phyloP scores from a whole-genome alignment of 192 early-diverging fungal genomes.

The Backusella parvicylindrica region DNA sequence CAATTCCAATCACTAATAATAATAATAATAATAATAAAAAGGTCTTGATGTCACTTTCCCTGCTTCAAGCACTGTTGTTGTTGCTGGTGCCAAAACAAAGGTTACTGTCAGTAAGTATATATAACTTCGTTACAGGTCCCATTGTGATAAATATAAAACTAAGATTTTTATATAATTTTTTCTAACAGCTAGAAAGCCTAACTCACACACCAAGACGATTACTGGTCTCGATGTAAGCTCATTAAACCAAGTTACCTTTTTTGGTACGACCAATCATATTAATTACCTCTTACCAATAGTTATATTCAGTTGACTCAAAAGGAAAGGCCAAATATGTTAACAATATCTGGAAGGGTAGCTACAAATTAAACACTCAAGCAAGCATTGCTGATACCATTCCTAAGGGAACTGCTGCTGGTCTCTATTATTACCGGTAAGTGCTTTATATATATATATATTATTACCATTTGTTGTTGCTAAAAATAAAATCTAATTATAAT shows the following conservation, averaged over 20 bases:
- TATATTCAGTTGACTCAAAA: conserved; percentile 18
- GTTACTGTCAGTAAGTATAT: conserved; percentile 26
- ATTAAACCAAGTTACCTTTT: background rate
- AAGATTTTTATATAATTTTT: background rate
- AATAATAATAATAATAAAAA: background rate
- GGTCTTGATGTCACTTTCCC: conserved; percentile 20
- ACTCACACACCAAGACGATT: conserved; percentile 17
- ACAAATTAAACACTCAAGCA: conserved; percentile 22
- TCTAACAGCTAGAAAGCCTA: conserved; percentile 15
- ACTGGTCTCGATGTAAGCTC: conserved; percentile 29
- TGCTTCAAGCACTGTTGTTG: background rate
- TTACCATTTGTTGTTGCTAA: background rate
- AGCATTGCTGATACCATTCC: conserved; percentile 22
- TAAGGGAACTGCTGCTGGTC: conserved; percentile 26
- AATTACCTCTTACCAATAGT: background rate
- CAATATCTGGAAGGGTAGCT: conserved; percentile 29
- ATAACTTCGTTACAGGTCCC: background rate
- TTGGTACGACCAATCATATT: background rate
- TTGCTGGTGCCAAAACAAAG: conserved; percentile 19
- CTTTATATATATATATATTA: background rate
- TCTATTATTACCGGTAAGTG: conserved; percentile 31
- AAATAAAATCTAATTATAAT: background rate
- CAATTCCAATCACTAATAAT: background rate
- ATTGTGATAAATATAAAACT: background rate
- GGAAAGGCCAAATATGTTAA: conserved; percentile 31